These are phyloP conservation scores for Trichoderma simmonsii DNA, from an alignment of 2,329 filamentous ascomycete genomes.

Conservation along the genomic window DNA sequence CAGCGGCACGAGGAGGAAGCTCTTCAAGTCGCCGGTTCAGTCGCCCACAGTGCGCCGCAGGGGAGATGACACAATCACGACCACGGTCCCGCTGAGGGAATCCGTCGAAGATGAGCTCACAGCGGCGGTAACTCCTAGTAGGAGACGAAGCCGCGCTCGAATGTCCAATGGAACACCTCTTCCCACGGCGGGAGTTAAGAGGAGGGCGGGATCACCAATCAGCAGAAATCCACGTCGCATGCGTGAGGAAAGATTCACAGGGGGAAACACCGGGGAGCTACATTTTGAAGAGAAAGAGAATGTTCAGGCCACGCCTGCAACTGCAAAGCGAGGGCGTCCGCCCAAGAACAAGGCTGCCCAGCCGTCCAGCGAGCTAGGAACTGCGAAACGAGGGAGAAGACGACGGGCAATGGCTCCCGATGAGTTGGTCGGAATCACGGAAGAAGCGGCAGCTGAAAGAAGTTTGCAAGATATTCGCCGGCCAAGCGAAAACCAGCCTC, in stretches of 20 bases:
- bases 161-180: constrained; percentile 52
- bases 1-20: constrained; percentile 38
- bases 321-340: constrained; percentile 31
- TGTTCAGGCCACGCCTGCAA: constrained; percentile 33
- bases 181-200: constrained; percentile 43
- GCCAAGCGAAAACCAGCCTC: constrained; percentile 26
- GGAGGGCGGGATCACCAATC: constrained; percentile 46
- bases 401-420: constrained; percentile 28
- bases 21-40: constrained; percentile 46
- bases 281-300: constrained; percentile 22
- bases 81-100: constrained; percentile 50
- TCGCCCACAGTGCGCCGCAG: constrained; percentile 36
- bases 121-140: constrained; percentile 36
- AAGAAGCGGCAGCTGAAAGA: constrained; percentile 23
- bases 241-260: constrained; percentile 31
- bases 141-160: constrained; percentile 45
- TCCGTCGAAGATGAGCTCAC: constrained; percentile 34
- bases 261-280: constrained; percentile 29
- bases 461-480: constrained; percentile 20
- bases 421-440: constrained; percentile 28
- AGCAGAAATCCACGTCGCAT: constrained; percentile 34
- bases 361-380: constrained; percentile 27
- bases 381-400: constrained; percentile 20
- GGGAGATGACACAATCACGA: constrained; percentile 44
- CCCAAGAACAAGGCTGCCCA: constrained; percentile 29